Percentiles rank a stretch among this genome's conserved stretches.
Evolutionary conservation across 345 rosid species (phyloP).

Genomic region (Brassica cretica): DNA sequence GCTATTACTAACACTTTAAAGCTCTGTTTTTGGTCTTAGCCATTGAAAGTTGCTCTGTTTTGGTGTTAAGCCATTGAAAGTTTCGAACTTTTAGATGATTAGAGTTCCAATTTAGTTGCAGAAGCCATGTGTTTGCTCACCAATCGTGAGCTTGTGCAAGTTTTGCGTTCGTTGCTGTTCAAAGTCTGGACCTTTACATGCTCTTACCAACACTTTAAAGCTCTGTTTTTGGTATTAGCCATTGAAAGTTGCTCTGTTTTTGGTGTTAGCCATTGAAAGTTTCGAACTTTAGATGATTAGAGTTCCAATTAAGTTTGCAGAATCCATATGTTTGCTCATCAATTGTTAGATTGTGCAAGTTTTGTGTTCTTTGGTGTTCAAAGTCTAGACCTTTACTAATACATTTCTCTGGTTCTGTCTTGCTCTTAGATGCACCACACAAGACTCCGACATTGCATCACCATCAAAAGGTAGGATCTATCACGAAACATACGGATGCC

Average conservation of each 20-base stretch:
- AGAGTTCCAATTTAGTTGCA: too few species aligned
- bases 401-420: constrained; percentile 10
- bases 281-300: not conserved
- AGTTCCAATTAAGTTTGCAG: too few species aligned
- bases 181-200: not conserved
- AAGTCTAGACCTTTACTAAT: not conserved
- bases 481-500: constrained; percentile 96
- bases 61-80: not conserved
- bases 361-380: not conserved
- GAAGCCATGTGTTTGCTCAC: too few species aligned
- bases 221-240: not conserved
- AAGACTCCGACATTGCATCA: constrained; percentile 42
- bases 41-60: too few species aligned
- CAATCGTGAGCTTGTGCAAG: too few species aligned
- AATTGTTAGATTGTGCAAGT: too few species aligned
- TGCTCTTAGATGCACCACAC: constrained; percentile 41
- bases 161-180: not conserved
- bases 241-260: not conserved
- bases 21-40: too few species aligned
- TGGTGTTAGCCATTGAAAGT: not conserved
- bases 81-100: not conserved
- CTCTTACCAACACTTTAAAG: not conserved
- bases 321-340: too few species aligned
- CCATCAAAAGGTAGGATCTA: constrained; percentile 67
- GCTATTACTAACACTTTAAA: too few species aligned